Base-by-base conservation (phyloP, 192 early-diverging fungal species). In the Rhizoclosmatium globosum region DNA sequence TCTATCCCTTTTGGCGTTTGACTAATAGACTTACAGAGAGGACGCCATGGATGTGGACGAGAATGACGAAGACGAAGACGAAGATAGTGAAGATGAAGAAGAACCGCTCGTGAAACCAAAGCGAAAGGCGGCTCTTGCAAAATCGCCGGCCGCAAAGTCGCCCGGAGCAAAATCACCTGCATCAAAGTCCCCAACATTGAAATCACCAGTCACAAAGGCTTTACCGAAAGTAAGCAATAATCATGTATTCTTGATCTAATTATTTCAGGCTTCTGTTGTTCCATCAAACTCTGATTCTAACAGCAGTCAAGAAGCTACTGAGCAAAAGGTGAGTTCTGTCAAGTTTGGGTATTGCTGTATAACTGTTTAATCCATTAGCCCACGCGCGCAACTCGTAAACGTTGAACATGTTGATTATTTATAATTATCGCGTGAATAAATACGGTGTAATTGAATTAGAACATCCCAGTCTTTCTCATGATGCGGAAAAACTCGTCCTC, bases 401-500 rank as follows among this genome's bases (percentile, higher is more conserved):
- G 50, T 53, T 53, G 17, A 53, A 53, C 9, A 53, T 53, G 50
- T 17, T 53, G 17, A 7, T 13, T 53, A 53, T 13, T 13, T 53
- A 53, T 53, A 53, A 53, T 17, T 53, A 17, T 53, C 17, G 50
- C 50, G 50, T 17, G 50, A 53, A 53, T 53, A 53, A 53, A 53
- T 53, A 53, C 1, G 50, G 50, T 53, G 50, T 53, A 53, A 19
- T 62, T 62, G 60, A 21, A 7, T 62, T 62, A 74, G 38, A 62
- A 74, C 72, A 74, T 74, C 19, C 72, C 72, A n/a, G 72, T 74
- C 59, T 74, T 74, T 19, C 72, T 9, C 60, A 62, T 74, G 44
- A 74, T 74, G 59, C 72, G 59, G 59, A 74, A 74, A 74, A 74
- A 74, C 59, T 74, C 72, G 43, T 74, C 72, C 38, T 74, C 72